A percentile compares a stretch with the other conserved stretches of the same genome.
These are phyloP conservation scores for Hymenoscyphus albidus DNA, from an alignment of 2,329 filamentous ascomycete species.

Conservation along the genomic window DNA sequence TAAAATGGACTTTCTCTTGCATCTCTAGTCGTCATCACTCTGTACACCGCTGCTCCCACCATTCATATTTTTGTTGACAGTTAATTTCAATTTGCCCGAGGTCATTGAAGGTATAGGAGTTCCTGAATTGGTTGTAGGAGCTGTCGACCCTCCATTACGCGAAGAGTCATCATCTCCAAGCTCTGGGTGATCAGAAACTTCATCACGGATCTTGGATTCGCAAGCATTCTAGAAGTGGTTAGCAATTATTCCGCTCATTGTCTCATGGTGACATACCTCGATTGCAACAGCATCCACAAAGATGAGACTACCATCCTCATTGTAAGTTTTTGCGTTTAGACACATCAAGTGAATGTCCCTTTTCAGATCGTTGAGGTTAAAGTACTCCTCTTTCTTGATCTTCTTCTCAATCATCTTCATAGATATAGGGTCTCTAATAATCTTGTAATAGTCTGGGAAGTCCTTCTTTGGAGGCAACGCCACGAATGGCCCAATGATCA, in stretches of 20 bases:
- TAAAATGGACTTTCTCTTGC: not conserved
- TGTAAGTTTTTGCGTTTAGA: conserved; percentile 90
- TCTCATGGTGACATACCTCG: conserved; percentile 60
- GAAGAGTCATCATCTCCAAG: conserved; percentile 47
- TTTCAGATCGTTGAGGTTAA: conserved; percentile 72
- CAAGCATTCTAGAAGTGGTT: conserved; percentile 52
- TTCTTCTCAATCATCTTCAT: conserved; percentile 94
- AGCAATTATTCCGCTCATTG: conserved; percentile 25
- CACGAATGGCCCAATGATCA: conserved; percentile 91
- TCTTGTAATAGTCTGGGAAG: conserved; percentile 91
- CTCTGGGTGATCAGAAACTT: conserved; percentile 51
- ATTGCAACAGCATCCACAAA: conserved; percentile 91
- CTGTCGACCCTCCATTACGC: conserved; percentile 35
- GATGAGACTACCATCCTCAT: conserved; percentile 89
- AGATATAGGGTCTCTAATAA: conserved; percentile 89
- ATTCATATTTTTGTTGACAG: conserved; percentile 44
- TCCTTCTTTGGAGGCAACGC: conserved; percentile 84
- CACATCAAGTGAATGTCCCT: conserved; percentile 82
- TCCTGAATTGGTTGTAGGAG: conserved; percentile 54
- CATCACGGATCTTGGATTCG: conserved; percentile 49
- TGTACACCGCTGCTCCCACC: conserved; percentile 42
- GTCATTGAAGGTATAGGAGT: conserved; percentile 59
- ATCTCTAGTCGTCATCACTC: conserved; percentile 45
- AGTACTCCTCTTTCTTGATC: conserved; percentile 95
- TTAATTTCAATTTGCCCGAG: conserved; percentile 63